These are phyloP conservation scores for Fonsecaea multimorphosa DNA, from an alignment of 2,329 filamentous ascomycete species.

Conservation along the genomic window DNA sequence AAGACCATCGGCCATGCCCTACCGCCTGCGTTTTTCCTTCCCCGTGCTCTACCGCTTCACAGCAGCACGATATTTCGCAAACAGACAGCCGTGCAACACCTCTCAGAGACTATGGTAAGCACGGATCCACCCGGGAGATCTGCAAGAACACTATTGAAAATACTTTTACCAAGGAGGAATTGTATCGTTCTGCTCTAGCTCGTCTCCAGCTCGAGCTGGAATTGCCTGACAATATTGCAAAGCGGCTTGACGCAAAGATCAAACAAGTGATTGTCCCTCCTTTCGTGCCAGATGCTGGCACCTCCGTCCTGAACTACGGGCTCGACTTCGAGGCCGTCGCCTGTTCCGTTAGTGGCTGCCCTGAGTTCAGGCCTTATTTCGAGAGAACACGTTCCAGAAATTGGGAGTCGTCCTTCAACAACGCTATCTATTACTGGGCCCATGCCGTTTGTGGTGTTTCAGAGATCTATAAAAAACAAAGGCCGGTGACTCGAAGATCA, in stretches of 20 bases:
- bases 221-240: background rate
- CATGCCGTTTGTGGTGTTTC: background rate
- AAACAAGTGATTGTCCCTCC: background rate
- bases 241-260: background rate
- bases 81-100: background rate
- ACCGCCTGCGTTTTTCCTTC: background rate
- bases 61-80: background rate
- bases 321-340: background rate
- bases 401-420: background rate
- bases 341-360: background rate
- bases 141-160: background rate
- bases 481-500: background rate
- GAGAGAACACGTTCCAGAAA: background rate
- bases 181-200: background rate
- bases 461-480: background rate
- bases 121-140: background rate
- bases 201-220: background rate
- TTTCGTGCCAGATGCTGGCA: background rate
- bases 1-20: background rate
- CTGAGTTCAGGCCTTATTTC: background rate
- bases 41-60: background rate
- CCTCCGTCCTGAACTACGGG: background rate
- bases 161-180: background rate
- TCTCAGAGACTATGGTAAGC: background rate
- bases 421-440: background rate